These are phyloP conservation scores for Aspergillus aculeatinus DNA, from an alignment of 2,329 filamentous ascomycete genomes.

Conservation along the genomic window DNA sequence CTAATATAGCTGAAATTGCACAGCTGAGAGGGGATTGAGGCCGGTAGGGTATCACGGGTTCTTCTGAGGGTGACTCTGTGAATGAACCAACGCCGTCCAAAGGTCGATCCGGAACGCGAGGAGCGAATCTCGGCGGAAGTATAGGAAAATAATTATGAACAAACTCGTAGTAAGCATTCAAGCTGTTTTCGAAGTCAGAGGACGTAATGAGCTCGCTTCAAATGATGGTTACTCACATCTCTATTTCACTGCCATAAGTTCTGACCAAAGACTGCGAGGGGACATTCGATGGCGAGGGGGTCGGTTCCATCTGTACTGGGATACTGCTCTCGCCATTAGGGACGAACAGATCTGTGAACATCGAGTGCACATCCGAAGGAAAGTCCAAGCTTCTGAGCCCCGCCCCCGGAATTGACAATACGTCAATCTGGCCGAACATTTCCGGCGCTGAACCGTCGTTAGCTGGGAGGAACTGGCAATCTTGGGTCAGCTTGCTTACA, in stretches of 20 bases:
- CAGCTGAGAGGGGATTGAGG: slow-evolving; percentile 46
- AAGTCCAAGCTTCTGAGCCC: slow-evolving; percentile 43
- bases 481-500: slow-evolving; percentile 22
- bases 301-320: slow-evolving; percentile 29
- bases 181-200: slow-evolving; percentile 29
- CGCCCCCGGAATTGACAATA: slow-evolving; percentile 41
- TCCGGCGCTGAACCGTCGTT: slow-evolving; percentile 28
- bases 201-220: neutral
- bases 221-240: slow-evolving; percentile 35
- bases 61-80: slow-evolving; percentile 31
- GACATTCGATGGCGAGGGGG: slow-evolving; percentile 28
- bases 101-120: slow-evolving; percentile 33
- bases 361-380: slow-evolving; percentile 35
- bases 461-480: slow-evolving; percentile 12
- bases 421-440: slow-evolving; percentile 44
- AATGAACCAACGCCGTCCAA: slow-evolving; percentile 33
- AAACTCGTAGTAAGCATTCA: slow-evolving; percentile 49
- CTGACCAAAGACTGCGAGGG: slow-evolving; percentile 35
- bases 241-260: slow-evolving; percentile 41
- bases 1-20: slow-evolving; percentile 45
- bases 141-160: slow-evolving; percentile 49
- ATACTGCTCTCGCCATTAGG: slow-evolving; percentile 24
- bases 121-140: slow-evolving; percentile 38
- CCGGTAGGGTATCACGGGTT: slow-evolving; percentile 34
- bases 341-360: slow-evolving; percentile 40